Evolutionary conservation across 371 early-diverging fungal species (phyloP).

Genomic region (Fennellomyces sp.): DNA sequence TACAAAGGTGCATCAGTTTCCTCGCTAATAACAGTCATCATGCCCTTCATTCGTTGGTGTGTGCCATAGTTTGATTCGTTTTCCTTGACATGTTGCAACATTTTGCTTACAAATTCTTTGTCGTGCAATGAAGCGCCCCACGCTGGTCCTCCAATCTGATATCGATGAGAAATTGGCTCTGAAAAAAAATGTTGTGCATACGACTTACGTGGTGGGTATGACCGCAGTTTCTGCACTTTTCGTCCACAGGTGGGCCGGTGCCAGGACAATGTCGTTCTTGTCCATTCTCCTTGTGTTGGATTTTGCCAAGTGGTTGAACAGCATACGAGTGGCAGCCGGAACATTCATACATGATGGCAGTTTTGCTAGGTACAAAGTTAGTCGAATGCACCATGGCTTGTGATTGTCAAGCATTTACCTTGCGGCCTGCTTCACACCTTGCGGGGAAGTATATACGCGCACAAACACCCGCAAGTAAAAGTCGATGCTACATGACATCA

Average conservation of each 20-base stretch:
- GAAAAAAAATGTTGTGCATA: neutral
- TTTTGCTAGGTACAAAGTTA: conserved; percentile 64
- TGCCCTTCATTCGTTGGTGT: conserved; percentile 89
- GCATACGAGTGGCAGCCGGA: conserved; percentile 78
- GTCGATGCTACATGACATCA: conserved; percentile 97
- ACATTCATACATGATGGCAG: conserved; percentile 84
- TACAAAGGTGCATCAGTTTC: conserved; percentile 84
- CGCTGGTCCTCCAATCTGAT: conserved; percentile 92
- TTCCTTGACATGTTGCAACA: conserved; percentile 73
- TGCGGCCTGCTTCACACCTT: conserved; percentile 74
- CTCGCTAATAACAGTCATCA: conserved; percentile 92
- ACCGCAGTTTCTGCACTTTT: conserved; percentile 76
- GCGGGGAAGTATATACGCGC: conserved; percentile 84
- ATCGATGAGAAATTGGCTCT: neutral
- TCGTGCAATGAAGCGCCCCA: conserved; percentile 90
- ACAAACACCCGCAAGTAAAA: conserved; percentile 99
- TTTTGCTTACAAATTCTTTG: conserved; percentile 70
- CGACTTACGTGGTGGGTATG: conserved; percentile 63
- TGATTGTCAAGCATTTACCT: conserved; percentile 52
- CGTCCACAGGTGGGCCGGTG: conserved; percentile 66
- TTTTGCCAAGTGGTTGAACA: conserved; percentile 72
- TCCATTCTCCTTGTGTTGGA: conserved; percentile 51
- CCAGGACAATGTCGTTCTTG: conserved; percentile 62
- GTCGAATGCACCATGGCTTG: no score
- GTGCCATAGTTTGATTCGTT: conserved; percentile 71